Conservation (phyloP, 768 basidiomycete genomes). For the Pleurotus tuoliensis region DNA sequence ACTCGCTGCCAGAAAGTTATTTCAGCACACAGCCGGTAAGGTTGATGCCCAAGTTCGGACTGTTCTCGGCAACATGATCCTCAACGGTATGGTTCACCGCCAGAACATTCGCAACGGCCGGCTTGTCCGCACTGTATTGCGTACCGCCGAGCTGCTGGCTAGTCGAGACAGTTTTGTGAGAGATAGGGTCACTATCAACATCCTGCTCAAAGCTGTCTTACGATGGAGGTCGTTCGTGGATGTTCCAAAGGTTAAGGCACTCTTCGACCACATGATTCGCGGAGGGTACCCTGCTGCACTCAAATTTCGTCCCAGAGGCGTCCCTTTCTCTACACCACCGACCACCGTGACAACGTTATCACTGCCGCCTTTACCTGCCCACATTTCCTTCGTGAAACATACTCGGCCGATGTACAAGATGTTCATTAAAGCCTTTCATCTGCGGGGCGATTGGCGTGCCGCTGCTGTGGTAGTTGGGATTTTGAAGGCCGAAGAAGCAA, state of each 20-base stretch:
- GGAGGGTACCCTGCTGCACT: slow-evolving; percentile 51
- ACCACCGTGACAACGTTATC: slow-evolving; percentile 14
- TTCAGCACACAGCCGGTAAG: slow-evolving; percentile 22
- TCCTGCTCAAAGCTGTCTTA: slow-evolving; percentile 59
- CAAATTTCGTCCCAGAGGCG: slow-evolving; percentile 24
- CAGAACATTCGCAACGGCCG: slow-evolving; percentile 35
- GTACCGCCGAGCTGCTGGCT: slow-evolving; percentile 38
- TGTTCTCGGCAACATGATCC: slow-evolving; percentile 51
- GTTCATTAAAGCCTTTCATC: slow-evolving; percentile 64
- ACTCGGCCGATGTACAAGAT: slow-evolving; percentile 68
- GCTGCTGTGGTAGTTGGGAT: slow-evolving; percentile 54
- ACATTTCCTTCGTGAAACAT: slow-evolving; percentile 54
- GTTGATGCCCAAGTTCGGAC: slow-evolving; percentile 33
- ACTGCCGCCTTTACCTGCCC: slow-evolving; percentile 34
- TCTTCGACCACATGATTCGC: slow-evolving; percentile 65
- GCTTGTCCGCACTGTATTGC: slow-evolving; percentile 39
- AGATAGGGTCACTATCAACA: slow-evolving; percentile 69
- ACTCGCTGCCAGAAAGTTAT: slow-evolving; percentile 40
- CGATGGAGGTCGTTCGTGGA: slow-evolving; percentile 44
- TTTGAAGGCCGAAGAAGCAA: slow-evolving; percentile 40
- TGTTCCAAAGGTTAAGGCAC: slow-evolving; percentile 35
- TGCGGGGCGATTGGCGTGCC: slow-evolving; percentile 48
- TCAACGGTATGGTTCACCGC: slow-evolving; percentile 38
- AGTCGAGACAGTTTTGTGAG: slow-evolving; percentile 46
- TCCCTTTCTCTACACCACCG: slow-evolving; percentile 42